Conservation (phyloP, 768 basidiomycete species). For the Tricholoma terreum region DNA sequence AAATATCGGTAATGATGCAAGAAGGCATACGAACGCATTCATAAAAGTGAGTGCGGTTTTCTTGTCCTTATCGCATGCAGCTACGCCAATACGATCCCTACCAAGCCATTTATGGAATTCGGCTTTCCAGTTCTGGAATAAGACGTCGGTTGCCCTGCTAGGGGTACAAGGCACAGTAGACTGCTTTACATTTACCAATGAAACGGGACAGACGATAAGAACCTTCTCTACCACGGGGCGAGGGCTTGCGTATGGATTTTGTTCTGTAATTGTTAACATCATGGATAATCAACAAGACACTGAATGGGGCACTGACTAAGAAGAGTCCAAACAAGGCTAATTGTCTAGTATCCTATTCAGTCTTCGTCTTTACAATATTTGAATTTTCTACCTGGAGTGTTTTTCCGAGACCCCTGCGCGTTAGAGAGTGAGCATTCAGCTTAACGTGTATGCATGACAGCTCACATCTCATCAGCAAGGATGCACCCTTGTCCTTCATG, state of each 20-base stretch:
- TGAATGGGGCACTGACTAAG: slow-evolving; percentile 55
- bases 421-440: slow-evolving; percentile 9
- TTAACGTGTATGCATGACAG: slow-evolving; percentile 7
- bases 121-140: slow-evolving; percentile 82
- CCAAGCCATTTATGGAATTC: slow-evolving; percentile 95
- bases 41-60: slow-evolving; percentile 64
- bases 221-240: slow-evolving; percentile 69
- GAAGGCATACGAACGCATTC: slow-evolving; percentile 51
- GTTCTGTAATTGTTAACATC: slow-evolving; percentile 47
- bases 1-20: not conserved
- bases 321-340: slow-evolving; percentile 89
- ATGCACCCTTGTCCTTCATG: slow-evolving; percentile 94
- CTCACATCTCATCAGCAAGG: slow-evolving; percentile 92
- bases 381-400: slow-evolving; percentile 63
- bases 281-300: not conserved
- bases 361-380: not conserved
- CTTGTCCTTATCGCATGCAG: slow-evolving; percentile 47
- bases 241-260: slow-evolving; percentile 70
- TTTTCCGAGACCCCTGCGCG: slow-evolving; percentile 88
- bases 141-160: not conserved
- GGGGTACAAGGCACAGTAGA: not conserved
- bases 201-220: slow-evolving; percentile 92
- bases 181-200: slow-evolving; percentile 68
- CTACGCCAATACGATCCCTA: slow-evolving; percentile 45
- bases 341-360: slow-evolving; percentile 56